Percentiles rank a stretch among this genome's conserved stretches.
Evolutionary conservation across 1,284 basidiomycete genomes (phyloP).

Genomic region (Ganoderma lingzhi): DNA sequence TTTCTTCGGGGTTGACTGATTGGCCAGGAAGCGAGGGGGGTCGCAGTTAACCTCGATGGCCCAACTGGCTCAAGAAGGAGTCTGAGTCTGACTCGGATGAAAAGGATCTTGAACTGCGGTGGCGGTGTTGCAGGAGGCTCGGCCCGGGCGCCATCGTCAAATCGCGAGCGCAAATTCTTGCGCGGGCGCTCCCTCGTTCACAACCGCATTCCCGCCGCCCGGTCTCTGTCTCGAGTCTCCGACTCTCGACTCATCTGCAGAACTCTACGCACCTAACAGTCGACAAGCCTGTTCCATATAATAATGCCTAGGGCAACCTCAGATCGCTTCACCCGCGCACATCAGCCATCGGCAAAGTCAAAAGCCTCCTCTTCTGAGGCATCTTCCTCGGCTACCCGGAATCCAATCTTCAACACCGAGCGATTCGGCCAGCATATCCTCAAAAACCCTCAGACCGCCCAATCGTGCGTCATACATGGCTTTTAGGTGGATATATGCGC

Average conservation of each 20-base stretch:
- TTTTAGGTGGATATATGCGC: neutral
- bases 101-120: neutral
- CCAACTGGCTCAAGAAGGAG: too few relatives aligned
- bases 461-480: constrained; percentile 67
- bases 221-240: too few relatives aligned
- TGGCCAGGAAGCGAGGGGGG: too few relatives aligned
- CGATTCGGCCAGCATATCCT: constrained; percentile 97
- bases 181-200: neutral
- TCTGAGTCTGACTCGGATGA: too few relatives aligned
- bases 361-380: constrained; percentile 50
- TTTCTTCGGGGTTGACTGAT: too few relatives aligned
- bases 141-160: too few relatives aligned
- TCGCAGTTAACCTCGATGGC: too few relatives aligned
- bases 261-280: neutral
- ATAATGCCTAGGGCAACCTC: constrained; percentile 92
- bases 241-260: neutral
- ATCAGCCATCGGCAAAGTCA: constrained; percentile 77
- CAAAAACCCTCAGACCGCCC: constrained; percentile 91
- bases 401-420: constrained; percentile 94
- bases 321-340: constrained; percentile 80
- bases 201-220: too few relatives aligned
- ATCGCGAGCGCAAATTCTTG: neutral
- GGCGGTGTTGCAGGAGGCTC: neutral
- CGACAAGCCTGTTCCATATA: neutral
- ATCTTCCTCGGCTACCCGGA: constrained; percentile 61